Evolutionary conservation across 2,329 filamentous ascomycete genomes (phyloP).

Genomic region (Huntiella decipiens): DNA sequence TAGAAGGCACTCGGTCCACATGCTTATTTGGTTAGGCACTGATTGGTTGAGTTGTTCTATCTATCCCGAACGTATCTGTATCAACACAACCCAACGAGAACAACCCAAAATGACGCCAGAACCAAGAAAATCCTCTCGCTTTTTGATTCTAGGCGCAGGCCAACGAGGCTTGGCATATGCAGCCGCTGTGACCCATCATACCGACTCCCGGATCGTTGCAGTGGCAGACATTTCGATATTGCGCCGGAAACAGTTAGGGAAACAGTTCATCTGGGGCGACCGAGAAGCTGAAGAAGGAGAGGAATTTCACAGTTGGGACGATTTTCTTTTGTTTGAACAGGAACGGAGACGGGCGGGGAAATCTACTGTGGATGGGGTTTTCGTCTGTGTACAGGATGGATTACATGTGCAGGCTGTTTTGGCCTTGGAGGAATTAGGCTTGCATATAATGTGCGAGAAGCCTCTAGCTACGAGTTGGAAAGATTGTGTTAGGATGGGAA

Average conservation of each 20-base stretch:
- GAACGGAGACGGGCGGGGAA: slow-evolving; percentile 33
- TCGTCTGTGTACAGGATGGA: slow-evolving; percentile 62
- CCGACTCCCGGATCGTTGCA: slow-evolving; percentile 50
- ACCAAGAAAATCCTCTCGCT: slow-evolving; percentile 30
- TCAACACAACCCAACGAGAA: no score
- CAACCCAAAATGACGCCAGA: no score
- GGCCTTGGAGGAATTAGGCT: slow-evolving; percentile 45
- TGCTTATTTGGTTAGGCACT: no score
- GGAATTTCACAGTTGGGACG: slow-evolving; percentile 53
- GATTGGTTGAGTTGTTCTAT: no score
- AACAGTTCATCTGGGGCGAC: slow-evolving; percentile 52
- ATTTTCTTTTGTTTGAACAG: slow-evolving; percentile 57
- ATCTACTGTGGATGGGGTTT: slow-evolving; percentile 40
- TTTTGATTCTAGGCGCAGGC: slow-evolving; percentile 68
- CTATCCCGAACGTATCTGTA: no score
- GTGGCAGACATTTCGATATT: slow-evolving; percentile 66
- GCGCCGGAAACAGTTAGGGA: slow-evolving; percentile 55
- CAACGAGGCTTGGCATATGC: slow-evolving; percentile 62
- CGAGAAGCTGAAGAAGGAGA: slow-evolving; percentile 35
- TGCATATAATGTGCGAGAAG: slow-evolving; percentile 93
- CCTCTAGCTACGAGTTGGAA: slow-evolving; percentile 62
- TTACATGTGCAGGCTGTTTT: slow-evolving; percentile 68
- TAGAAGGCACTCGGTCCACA: no score
- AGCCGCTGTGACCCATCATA: slow-evolving; percentile 42
- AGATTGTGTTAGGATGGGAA: slow-evolving; percentile 61